Percentiles rank a stretch among this genome's conserved stretches.
Evolutionary conservation across 805 yeast genomes (phyloP).

Genomic region (Kuraishia cidri): DNA sequence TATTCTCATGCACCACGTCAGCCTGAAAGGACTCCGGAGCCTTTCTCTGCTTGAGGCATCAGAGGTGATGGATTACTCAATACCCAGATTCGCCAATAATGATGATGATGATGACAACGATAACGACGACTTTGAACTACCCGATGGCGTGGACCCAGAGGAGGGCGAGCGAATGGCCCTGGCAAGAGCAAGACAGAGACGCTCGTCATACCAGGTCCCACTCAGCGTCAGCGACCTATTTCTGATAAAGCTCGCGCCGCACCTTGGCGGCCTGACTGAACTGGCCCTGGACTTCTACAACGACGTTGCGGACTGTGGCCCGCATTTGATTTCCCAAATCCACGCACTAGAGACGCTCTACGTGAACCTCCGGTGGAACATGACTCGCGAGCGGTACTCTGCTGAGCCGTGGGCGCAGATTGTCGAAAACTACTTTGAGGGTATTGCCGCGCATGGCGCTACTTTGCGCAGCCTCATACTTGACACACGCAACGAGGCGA

Average conservation of each 20-base stretch:
- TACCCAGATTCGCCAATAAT: no score
- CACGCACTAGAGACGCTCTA: slow-evolving; percentile 8
- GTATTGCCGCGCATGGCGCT: slow-evolving; percentile 6
- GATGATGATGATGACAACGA: no score
- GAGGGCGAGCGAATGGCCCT: slow-evolving; percentile 6
- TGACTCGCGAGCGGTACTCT: slow-evolving; percentile 4
- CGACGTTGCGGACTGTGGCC: slow-evolving; percentile 8
- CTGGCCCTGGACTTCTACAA: slow-evolving; percentile 12
- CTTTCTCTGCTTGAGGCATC: slow-evolving; percentile 10
- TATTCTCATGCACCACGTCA: slow-evolving; percentile 5
- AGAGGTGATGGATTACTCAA: slow-evolving; percentile 8
- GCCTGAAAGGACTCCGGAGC: slow-evolving; percentile 8
- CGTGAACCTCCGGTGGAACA: slow-evolving; percentile 11
- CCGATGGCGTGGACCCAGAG: slow-evolving; percentile 6
- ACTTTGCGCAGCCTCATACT: slow-evolving; percentile 10
- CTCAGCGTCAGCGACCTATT: slow-evolving; percentile 4
- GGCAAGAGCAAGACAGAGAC: no score
- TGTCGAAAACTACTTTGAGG: slow-evolving; percentile 5
- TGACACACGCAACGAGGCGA: slow-evolving; percentile 11
- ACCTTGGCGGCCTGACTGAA: slow-evolving; percentile 6
- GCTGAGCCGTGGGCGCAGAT: slow-evolving; percentile 4
- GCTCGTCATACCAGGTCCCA: no score
- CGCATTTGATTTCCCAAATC: slow-evolving; percentile 7
- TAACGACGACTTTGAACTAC: no score
- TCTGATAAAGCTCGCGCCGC: slow-evolving; percentile 6